A percentile compares a stretch with the other conserved stretches of the same genome.
Conservation (phyloP, 164 flowering plant genomes). For the Nymphaea colorata region DNA sequence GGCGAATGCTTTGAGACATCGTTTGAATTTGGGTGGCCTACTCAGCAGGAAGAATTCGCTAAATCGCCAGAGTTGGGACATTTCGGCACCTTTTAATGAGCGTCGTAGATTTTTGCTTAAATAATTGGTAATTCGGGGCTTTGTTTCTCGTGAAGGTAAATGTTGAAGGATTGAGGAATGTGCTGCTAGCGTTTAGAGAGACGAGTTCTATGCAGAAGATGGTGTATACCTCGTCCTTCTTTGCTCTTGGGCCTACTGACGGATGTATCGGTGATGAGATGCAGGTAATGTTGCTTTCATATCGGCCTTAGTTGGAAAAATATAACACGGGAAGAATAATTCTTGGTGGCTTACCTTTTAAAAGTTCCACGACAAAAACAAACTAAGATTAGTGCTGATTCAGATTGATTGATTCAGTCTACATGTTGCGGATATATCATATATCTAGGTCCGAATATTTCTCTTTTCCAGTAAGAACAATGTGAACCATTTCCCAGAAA, state of each 20-base stretch:
- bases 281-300: conserved; percentile 31
- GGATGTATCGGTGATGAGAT: conserved; percentile 70
- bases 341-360: no score
- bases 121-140: background rate
- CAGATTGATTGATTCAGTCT: no score
- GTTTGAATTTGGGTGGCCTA: background rate
- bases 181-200: conserved; percentile 53
- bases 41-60: no score
- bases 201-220: conserved; percentile 55
- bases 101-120: background rate
- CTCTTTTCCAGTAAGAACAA: background rate
- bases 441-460: background rate
- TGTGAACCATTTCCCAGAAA: no score
- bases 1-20: background rate
- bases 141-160: conserved; percentile 41
- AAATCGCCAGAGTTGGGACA: no score
- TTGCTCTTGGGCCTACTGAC: conserved; percentile 84
- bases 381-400: no score
- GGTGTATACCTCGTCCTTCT: conserved; percentile 84
- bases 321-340: no score
- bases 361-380: no score
- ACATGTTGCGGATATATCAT: background rate
- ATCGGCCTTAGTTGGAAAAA: no score
- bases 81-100: no score
- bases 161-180: conserved; percentile 73